phyloP scores from a whole-genome alignment of 306 rosid species.

The Ammopiptanthus mongolicus region DNA sequence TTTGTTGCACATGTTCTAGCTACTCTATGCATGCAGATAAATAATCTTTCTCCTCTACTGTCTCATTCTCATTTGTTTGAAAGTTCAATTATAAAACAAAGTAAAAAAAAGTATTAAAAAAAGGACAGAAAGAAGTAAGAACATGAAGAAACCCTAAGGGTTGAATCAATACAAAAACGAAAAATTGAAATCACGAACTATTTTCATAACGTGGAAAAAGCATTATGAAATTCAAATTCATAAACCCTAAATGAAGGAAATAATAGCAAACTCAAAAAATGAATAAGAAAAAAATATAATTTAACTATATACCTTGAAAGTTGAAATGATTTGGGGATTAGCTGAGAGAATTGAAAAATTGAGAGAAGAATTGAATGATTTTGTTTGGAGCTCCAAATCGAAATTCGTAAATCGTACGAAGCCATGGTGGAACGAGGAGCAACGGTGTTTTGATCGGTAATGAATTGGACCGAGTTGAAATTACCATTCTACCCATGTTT shows the following conservation, averaged over 20 bases:
- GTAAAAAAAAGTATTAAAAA: neutral
- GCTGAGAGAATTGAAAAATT: neutral
- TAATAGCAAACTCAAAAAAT: conserved; percentile 12
- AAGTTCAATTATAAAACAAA: neutral
- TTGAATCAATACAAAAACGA: conserved; percentile 17
- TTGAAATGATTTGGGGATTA: conserved; percentile 22
- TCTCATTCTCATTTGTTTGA: conserved; percentile 11
- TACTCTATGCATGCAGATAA: conserved; percentile 9
- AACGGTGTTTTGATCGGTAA: conserved; percentile 75
- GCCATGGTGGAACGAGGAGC: conserved; percentile 59
- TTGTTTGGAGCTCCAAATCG: conserved; percentile 55
- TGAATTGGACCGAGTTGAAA: conserved; percentile 18
- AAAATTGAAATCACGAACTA: conserved; percentile 10
- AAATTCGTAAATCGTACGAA: conserved; percentile 42
- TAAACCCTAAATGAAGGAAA: conserved; percentile 34
- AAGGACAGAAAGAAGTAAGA: neutral
- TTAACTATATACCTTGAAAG: conserved; percentile 15
- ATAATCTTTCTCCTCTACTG: neutral
- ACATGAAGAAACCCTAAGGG: conserved; percentile 28
- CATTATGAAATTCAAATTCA: conserved; percentile 21
- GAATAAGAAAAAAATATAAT: neutral
- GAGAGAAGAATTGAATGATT: conserved; percentile 8
- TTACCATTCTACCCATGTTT: conserved; percentile 42
- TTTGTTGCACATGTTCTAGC: neutral
- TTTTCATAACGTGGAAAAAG: neutral